A percentile compares a stretch with the other conserved stretches of the same genome.
Evolutionary conservation across 2,329 filamentous ascomycete genomes (phyloP).

Genomic region (Penicillium sp.): DNA sequence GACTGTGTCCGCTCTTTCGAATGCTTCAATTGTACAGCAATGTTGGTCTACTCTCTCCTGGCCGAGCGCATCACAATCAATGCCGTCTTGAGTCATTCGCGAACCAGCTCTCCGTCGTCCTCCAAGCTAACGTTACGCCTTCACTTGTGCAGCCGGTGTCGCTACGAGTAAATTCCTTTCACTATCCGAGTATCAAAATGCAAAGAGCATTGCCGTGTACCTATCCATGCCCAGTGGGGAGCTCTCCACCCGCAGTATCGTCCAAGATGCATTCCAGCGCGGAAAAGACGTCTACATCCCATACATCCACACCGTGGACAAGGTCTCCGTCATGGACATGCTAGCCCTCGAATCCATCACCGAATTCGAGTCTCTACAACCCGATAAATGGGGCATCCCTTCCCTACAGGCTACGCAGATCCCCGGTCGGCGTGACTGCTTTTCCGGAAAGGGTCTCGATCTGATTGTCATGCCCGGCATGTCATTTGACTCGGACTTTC

Average conservation of each 20-base stretch:
- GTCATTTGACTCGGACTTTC: slow-evolving; percentile 79
- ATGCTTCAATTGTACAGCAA: slow-evolving; percentile 69
- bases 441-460: slow-evolving; percentile 68
- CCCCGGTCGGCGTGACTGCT: slow-evolving; percentile 70
- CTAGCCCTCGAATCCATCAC: slow-evolving; percentile 73
- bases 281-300: slow-evolving; percentile 92
- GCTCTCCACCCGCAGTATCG: slow-evolving; percentile 81
- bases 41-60: slow-evolving; percentile 60
- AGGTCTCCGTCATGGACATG: slow-evolving; percentile 90
- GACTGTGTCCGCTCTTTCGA: slow-evolving; percentile 65
- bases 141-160: slow-evolving; percentile 60
- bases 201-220: slow-evolving; percentile 81
- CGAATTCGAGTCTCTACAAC: slow-evolving; percentile 78
- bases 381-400: slow-evolving; percentile 95
- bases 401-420: slow-evolving; percentile 73
- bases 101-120: background rate
- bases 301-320: slow-evolving; percentile 73
- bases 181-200: slow-evolving; percentile 76
- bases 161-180: slow-evolving; percentile 70
- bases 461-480: slow-evolving; percentile 91
- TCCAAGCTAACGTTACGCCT: background rate
- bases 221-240: slow-evolving; percentile 91
- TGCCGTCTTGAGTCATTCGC: background rate
- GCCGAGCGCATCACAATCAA: background rate
- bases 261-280: slow-evolving; percentile 74